Conservation (phyloP, 2,329 filamentous ascomycete species). For the Arthrinium phaeospermum region DNA sequence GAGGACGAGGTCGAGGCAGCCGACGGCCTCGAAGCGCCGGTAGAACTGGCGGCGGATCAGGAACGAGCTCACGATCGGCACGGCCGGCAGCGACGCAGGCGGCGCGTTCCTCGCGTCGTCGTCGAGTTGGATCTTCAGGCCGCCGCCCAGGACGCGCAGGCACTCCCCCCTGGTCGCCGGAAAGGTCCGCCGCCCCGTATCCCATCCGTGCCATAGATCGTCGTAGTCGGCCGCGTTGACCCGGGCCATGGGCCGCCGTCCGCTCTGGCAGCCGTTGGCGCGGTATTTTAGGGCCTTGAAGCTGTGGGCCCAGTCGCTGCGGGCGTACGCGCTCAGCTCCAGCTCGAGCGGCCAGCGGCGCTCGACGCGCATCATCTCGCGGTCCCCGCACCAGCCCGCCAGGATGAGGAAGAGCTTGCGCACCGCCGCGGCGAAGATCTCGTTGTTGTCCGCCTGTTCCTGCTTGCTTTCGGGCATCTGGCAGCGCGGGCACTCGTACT, state of each 20-base stretch:
- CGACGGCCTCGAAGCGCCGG: neutral
- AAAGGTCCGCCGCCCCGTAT: too few relatives aligned
- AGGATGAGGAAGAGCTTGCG: neutral
- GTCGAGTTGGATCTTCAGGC: neutral
- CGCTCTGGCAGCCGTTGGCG: neutral
- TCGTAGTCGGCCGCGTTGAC: neutral
- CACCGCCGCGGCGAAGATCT: neutral
- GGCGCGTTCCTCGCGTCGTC: too few relatives aligned
- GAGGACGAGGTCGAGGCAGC: neutral
- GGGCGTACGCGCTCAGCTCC: constrained; percentile 1
- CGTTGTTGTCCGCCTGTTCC: neutral
- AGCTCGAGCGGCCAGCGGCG: neutral
- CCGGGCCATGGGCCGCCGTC: neutral
- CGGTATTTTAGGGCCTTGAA: neutral
- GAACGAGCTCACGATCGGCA: neutral
- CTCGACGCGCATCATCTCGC: neutral
- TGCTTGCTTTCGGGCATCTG: neutral
- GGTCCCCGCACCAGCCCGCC: neutral
- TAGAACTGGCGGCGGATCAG: constrained; percentile 15
- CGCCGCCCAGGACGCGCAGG: neutral
- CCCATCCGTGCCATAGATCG: neutral
- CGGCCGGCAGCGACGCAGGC: neutral
- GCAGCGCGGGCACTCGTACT: neutral
- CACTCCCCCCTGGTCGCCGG: neutral
- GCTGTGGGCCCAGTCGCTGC: neutral